Conservation (phyloP, 2,329 filamentous ascomycete species). For the Beauveria australis region DNA sequence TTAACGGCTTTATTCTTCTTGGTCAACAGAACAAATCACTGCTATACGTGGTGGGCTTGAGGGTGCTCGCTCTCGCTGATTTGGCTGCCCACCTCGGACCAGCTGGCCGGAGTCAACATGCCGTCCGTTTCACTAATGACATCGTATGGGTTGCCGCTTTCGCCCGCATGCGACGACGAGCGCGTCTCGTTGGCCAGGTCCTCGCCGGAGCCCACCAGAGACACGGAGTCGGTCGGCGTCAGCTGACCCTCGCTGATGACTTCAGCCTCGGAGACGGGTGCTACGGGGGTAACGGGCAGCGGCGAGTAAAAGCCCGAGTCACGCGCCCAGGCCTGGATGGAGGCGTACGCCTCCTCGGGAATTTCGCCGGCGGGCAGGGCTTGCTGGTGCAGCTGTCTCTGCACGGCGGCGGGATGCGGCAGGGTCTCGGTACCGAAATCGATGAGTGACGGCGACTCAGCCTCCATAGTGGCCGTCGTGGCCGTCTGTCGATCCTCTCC, state of each 20-base stretch:
- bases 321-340: slow-evolving; percentile 58
- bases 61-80: slow-evolving; percentile 45
- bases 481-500: slow-evolving; percentile 20
- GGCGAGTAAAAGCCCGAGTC: slow-evolving; percentile 54
- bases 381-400: slow-evolving; percentile 37
- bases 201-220: slow-evolving; percentile 43
- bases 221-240: slow-evolving; percentile 52
- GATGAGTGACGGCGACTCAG: slow-evolving; percentile 23
- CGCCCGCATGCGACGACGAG: slow-evolving; percentile 30
- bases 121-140: slow-evolving; percentile 53
- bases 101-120: slow-evolving; percentile 52
- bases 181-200: slow-evolving; percentile 36
- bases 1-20: no score
- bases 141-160: slow-evolving; percentile 37
- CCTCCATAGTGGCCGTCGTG: slow-evolving; percentile 18
- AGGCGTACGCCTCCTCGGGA: slow-evolving; percentile 43
- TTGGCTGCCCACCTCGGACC: slow-evolving; percentile 58
- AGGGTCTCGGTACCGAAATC: slow-evolving; percentile 21
- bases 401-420: slow-evolving; percentile 24
- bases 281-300: slow-evolving; percentile 42
- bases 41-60: slow-evolving; percentile 1
- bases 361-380: slow-evolving; percentile 44
- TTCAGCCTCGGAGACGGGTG: slow-evolving; percentile 43
- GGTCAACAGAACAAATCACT: neutral
- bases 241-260: slow-evolving; percentile 44